phyloP scores from a whole-genome alignment of 2,329 filamentous ascomycete genomes.

The Venturia pyrina region DNA sequence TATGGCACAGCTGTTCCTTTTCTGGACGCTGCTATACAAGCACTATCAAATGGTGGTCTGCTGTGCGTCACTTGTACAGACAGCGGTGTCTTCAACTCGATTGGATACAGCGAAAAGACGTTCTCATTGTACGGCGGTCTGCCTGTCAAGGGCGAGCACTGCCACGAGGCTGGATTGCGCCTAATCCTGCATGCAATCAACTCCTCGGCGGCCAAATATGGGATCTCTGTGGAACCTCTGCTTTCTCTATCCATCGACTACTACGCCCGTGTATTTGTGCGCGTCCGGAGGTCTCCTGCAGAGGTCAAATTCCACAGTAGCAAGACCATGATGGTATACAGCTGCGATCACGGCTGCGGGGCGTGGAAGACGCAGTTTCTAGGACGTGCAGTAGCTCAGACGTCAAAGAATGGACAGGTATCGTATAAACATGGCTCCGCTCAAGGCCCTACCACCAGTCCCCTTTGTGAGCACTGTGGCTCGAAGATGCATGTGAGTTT shows the following conservation, averaged over 20 bases:
- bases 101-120: conserved; percentile 88
- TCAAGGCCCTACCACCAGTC: conserved; percentile 56
- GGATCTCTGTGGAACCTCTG: conserved; percentile 78
- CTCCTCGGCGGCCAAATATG: conserved; percentile 71
- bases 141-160: conserved; percentile 73
- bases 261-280: conserved; percentile 82
- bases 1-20: conserved; percentile 92
- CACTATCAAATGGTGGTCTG: conserved; percentile 77
- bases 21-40: conserved; percentile 80
- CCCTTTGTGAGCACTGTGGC: conserved; percentile 72
- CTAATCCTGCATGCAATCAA: conserved; percentile 78
- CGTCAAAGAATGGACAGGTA: conserved; percentile 54
- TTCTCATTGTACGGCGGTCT: conserved; percentile 89
- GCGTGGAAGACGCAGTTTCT: conserved; percentile 78
- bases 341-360: conserved; percentile 84
- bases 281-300: conserved; percentile 66
- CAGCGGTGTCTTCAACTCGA: conserved; percentile 87
- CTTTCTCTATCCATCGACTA: conserved; percentile 94
- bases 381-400: conserved; percentile 54
- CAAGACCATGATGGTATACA: conserved; percentile 89
- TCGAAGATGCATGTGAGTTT: conserved; percentile 59
- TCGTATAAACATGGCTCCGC: conserved; percentile 68
- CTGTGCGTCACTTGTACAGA: conserved; percentile 96
- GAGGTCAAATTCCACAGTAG: conserved; percentile 84
- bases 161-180: conserved; percentile 81